A percentile compares a stretch with the other conserved stretches of the same genome.
Conservation (phyloP, 202 grass and related monocot species). For the Dendrocalamus latiflorus region DNA sequence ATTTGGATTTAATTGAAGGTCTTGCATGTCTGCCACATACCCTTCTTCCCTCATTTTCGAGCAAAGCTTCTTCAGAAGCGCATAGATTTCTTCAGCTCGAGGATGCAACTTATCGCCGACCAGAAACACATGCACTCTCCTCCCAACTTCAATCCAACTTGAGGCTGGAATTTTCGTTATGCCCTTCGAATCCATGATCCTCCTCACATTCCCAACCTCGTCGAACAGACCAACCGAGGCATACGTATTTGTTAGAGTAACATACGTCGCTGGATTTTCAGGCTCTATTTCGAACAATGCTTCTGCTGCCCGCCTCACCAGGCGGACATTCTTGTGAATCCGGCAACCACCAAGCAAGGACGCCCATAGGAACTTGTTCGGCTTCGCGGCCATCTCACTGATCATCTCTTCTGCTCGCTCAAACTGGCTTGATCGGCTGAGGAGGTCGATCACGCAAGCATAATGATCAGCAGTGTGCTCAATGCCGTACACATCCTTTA, state of each 20-base stretch:
- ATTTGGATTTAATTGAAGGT: too few relatives aligned
- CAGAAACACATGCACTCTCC: too few relatives aligned
- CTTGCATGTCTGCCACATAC: conserved; percentile 69
- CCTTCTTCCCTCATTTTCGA: conserved; percentile 63
- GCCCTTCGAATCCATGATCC: too few relatives aligned
- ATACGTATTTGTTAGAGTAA: conserved; percentile 75
- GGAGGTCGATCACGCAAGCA: conserved; percentile 75
- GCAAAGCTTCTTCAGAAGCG: conserved; percentile 33
- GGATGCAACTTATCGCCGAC: too few relatives aligned
- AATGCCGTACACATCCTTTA: conserved; percentile 49
- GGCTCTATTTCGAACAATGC: conserved; percentile 79
- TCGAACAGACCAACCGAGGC: conserved; percentile 49
- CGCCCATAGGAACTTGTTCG: conserved; percentile 88
- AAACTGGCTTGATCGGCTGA: conserved; percentile 57
- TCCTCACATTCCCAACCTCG: too few relatives aligned
- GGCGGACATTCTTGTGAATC: conserved; percentile 61
- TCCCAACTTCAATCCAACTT: too few relatives aligned
- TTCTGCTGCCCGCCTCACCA: conserved; percentile 54
- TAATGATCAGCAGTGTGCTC: conserved; percentile 70
- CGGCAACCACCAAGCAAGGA: conserved; percentile 68
- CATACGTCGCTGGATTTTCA: conserved; percentile 73
- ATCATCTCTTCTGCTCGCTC: conserved; percentile 64
- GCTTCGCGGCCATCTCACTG: conserved; percentile 48
- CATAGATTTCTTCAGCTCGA: conserved; percentile 50
- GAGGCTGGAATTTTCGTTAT: too few relatives aligned